Base-by-base conservation (phyloP, 1,139 yeast species). In the Dujonia santamariae region DNA sequence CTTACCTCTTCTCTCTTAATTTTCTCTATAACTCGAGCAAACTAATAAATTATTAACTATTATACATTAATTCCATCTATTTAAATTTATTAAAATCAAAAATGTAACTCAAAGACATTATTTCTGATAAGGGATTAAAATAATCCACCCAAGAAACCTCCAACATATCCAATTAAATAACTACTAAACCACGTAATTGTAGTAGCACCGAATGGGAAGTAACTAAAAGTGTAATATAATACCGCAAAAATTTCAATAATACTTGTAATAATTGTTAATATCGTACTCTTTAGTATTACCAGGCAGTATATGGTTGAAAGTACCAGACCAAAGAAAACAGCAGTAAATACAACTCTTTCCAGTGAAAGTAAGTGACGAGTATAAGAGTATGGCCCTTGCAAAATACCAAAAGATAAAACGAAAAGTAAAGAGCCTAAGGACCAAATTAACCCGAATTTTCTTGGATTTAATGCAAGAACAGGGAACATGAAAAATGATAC, bases 161-260 rank as follows among this genome's bases (percentile, higher is more conserved):
- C 76, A 18, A 82, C 75, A 51, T 86, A 92, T 33, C 95, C 84
- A 19, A 86, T 72, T 6, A 94, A 79, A 40, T 85, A 75, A 40
- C 90, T 74, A 11, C 94, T 78, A 30, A 92, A 80, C 78, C 87
- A 81, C 35, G 88, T 80, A 48, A 90, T 63, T 3, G 95, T 85
- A 46, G 85, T 85, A 0, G 95, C 87, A 8, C 97, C 97, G 64
- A 88, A 85, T 20, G 98, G 98, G 69, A 92, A 92, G 57, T 92
- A 92, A 52, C 96, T 85, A 26, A 92, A 71, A 0, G 92, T 81
- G 55, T 92, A 92, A 70, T 94, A 92, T 12, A 86, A 50, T 8
- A 94, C 90, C 1, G 97, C 94, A 41, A 92, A 61, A 14, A 88
- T 66, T 57, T 92, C 97, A 17, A 85, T 61, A 4, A 85, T 58